phyloP scores from a whole-genome alignment of 2,329 filamentous ascomycete genomes.

The Botrytis aclada region DNA sequence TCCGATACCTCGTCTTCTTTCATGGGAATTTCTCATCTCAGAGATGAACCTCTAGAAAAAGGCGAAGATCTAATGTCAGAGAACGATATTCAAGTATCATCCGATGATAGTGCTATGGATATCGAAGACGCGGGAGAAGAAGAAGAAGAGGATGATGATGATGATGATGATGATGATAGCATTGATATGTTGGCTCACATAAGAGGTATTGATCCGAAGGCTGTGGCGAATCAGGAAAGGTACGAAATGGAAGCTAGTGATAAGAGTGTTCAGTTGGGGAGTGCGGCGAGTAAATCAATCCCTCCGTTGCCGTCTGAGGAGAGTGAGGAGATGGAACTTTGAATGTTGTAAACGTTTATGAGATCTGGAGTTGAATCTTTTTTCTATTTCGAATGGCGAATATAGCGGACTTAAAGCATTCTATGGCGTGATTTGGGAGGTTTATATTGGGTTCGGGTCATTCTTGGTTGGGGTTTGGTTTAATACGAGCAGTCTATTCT shows the following conservation, averaged over 20 bases:
- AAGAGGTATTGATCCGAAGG: not conserved
- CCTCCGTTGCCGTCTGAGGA: not conserved
- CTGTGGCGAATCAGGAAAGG: not conserved
- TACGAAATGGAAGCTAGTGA: conserved; percentile 20
- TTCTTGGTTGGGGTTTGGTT: not conserved
- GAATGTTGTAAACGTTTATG: not conserved
- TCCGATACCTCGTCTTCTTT: not conserved
- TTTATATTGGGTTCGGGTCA: not conserved
- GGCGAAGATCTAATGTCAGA: not conserved
- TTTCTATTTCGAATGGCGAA: not conserved
- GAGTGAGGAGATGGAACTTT: not conserved
- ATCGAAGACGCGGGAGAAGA: not conserved
- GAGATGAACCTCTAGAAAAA: conserved; percentile 1
- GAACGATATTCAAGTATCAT: conserved; percentile 7
- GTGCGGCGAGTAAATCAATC: not conserved
- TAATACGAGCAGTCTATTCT: not conserved
- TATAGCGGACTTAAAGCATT: not conserved
- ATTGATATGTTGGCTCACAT: conserved; percentile 18
- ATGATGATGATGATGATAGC: conserved; percentile 12
- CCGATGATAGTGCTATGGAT: not conserved
- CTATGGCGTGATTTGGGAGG: not conserved
- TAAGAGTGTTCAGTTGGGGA: conserved; percentile 8
- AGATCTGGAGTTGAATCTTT: not conserved
- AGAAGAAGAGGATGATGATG: conserved; percentile 6
- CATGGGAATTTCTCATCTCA: not conserved